Evolutionary conservation across 495 filamentous ascomycete species (phyloP), one percentile per base, ranked within the genome.

Genomic region (Penicillium argentinense): DNA sequence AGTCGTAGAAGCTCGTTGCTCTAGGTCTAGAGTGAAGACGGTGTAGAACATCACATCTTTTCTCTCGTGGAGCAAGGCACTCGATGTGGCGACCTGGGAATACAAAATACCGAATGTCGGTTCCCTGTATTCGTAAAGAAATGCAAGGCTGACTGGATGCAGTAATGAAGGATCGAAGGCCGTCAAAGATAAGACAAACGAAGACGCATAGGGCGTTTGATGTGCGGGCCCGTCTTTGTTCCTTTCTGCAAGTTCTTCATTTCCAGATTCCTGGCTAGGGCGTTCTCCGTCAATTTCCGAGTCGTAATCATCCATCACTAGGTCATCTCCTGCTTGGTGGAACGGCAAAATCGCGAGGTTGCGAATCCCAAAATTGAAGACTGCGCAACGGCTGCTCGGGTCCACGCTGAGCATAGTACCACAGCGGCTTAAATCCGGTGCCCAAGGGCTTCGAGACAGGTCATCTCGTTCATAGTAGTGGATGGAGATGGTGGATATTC

Each of bases 391-490:
- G 63, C 87, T 96, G 51, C 87, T 86, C 17, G 93, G 92, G 62
- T 99, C 93, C 42, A 89, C 89, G 11, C 83, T 85, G 52, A 99
- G 75, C 45, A 88, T 85, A 59, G 85, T 95, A 56, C 79, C 77
- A 67, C 80, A 85, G 37, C 80, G 73, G 56, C 78, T 79, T 47
- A 90, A 61, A 33, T 85, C 82, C 17, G 82, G 80, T 24, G 80
- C 78, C 86, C 84, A 97, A 14, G 84, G 91, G 56, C 76, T 85
- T 23, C 80, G 77, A 45, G 79, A 79, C 49, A 90, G 72, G 56
- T 96, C 91, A 59, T 97, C 91, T 62, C 91, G 82, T 63, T 99
- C 93, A 63, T 97, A 99, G 71, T 91, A 96, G 71, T 99, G 93
- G 54, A 99, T 91, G 21, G 91, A 96, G 45, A 91, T 81, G 11